Evolutionary conservation across 1,139 yeast species (phyloP), one percentile per base, ranked within the genome.

Genomic region (Sugiyamaella novakii): DNA sequence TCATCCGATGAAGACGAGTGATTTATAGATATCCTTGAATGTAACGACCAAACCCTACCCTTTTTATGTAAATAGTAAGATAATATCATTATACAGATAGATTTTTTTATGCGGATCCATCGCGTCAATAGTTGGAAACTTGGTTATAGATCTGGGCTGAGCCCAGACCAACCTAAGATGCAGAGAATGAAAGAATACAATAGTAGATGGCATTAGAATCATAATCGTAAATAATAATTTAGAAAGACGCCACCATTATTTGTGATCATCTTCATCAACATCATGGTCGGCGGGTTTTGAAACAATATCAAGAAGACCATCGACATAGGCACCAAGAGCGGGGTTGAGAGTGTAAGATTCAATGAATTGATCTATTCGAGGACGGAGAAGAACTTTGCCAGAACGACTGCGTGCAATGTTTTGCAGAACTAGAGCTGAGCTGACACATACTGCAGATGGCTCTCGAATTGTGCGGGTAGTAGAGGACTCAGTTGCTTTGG

Each of bases 1-100:
- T 66, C 75, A 44, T 84, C 87, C 62, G 98, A 92, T 70, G 94
- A 91, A 68, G 95, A 91, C 66, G 87, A 85, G 56, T 88, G 24
- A 30, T 12, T 22, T 19, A 27, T 44, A 37, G 7, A 33, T 18
- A 27, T 43, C 21, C 15, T 10, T 38, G 33, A 6, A 22, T 22
- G 8, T 38, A 38, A 38, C 17, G 31, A 38, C 39, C 39, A 22
- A 30, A 12, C n/a, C 8, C 8, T 22, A 22, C 5, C 8, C 7
- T 22, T 19, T 14, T 39, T 39, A 38, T 41, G 46, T 42, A 42
- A 31, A 42, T 42, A 42, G 37, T 15, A 19, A 22, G 12, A 17
- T 17, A 17, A 11, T 17, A 17, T 34, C 22, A 11, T 17, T 3
- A 14, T 19, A 34, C 25, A 31, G 4, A 4, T 7, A 7, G 30